A percentile compares a stretch with the other conserved stretches of the same genome.
Evolutionary conservation across 768 basidiomycete species (phyloP).

Genomic region (Sarcodon aspratus): DNA sequence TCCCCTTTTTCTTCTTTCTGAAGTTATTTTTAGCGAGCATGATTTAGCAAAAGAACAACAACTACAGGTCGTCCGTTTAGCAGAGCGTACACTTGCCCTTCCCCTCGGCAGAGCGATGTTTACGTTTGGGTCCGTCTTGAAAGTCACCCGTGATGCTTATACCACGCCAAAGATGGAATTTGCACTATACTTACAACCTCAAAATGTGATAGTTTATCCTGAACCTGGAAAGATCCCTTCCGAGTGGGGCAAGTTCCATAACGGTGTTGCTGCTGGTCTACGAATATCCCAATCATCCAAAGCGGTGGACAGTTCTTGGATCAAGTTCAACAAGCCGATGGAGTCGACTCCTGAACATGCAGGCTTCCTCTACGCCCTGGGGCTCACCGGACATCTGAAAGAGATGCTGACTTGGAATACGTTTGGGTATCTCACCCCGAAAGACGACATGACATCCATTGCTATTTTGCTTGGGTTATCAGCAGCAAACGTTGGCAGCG

Average conservation of each 20-base stretch:
- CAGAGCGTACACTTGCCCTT: conserved; percentile 81
- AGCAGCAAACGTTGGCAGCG: conserved; percentile 79
- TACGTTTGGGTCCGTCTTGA: conserved; percentile 73
- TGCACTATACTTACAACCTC: conserved; percentile 60
- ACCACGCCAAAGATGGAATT: conserved; percentile 73
- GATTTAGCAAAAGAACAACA: conserved; percentile 85
- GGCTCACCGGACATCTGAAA: conserved; percentile 83
- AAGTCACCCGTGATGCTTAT: conserved; percentile 70
- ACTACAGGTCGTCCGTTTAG: conserved; percentile 65
- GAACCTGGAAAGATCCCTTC: conserved; percentile 62
- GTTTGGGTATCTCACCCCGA: conserved; percentile 88
- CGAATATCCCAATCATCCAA: conserved; percentile 66
- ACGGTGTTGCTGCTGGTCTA: conserved; percentile 88
- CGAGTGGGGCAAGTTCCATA: conserved; percentile 99
- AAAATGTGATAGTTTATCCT: conserved; percentile 50
- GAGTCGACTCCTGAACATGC: conserved; percentile 90
- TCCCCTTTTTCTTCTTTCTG: not conserved
- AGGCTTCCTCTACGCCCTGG: conserved; percentile 90
- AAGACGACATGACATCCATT: conserved; percentile 92
- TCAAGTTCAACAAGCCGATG: conserved; percentile 87
- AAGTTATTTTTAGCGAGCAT: conserved; percentile 55
- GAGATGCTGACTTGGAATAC: conserved; percentile 93
- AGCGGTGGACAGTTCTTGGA: conserved; percentile 88
- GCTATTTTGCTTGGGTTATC: conserved; percentile 90
- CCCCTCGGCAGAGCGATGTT: conserved; percentile 89